Evolutionary conservation across 495 filamentous ascomycete genomes (phyloP).

Genomic region (Achaetomiella virescens): DNA sequence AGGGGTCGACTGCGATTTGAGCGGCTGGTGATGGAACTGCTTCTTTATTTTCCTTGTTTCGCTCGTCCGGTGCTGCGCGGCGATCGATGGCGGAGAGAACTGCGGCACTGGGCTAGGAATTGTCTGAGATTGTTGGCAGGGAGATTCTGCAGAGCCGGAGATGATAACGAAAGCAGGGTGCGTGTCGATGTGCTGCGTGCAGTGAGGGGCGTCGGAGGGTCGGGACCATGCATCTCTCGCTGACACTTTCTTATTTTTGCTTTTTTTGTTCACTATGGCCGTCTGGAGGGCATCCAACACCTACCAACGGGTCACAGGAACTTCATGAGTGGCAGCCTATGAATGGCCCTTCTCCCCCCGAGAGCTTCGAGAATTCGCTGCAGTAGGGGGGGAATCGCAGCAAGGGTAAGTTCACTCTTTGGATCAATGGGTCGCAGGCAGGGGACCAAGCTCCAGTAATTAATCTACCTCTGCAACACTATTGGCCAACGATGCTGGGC

Average conservation of each 20-base stretch:
- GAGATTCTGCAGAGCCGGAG: too few relatives aligned
- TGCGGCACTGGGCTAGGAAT: too few relatives aligned
- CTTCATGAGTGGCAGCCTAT: constrained; percentile 3
- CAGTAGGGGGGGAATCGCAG: constrained; percentile 2
- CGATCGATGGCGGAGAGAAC: too few relatives aligned
- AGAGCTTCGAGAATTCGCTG: constrained; percentile 11
- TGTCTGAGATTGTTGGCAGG: too few relatives aligned
- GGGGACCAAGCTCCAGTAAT: constrained; percentile 4
- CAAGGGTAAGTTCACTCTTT: not conserved
- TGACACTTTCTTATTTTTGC: too few relatives aligned
- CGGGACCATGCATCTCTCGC: not conserved
- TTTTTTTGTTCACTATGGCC: not conserved
- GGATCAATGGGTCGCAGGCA: not conserved
- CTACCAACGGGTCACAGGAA: not conserved
- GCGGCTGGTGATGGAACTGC: too few relatives aligned
- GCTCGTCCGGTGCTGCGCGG: too few relatives aligned
- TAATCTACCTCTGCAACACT: constrained; percentile 1
- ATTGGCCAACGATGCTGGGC: constrained; percentile 5
- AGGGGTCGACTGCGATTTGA: too few relatives aligned
- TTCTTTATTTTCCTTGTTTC: too few relatives aligned
- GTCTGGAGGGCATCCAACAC: constrained; percentile 1
- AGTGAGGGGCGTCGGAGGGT: not conserved
- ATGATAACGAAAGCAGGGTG: not conserved
- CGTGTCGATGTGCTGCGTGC: not conserved
- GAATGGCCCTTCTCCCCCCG: constrained; percentile 5